phyloP scores from a whole-genome alignment of 495 filamentous ascomycete species.

The Aspergillus saccharolyticus region DNA sequence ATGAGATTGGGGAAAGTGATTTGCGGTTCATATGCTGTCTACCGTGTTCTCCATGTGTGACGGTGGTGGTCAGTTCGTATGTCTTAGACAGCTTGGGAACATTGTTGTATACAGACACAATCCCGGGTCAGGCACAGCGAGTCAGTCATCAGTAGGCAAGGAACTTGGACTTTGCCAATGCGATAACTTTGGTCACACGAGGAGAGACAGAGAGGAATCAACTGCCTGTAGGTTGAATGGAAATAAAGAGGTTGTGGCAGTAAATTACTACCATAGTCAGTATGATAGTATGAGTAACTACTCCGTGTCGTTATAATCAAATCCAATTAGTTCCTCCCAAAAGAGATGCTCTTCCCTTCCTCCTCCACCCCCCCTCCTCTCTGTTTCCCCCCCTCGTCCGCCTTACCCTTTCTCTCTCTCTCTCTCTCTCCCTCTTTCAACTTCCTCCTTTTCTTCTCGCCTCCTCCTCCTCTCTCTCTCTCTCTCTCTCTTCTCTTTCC shows the following conservation, averaged over 20 bases:
- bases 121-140: neutral
- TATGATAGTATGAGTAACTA: no score
- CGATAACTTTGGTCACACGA: neutral
- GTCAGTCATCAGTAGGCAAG: no score
- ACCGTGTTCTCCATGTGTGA: neutral
- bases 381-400: neutral
- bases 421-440: slow-evolving; percentile 6
- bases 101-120: neutral
- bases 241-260: no score
- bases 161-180: no score
- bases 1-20: neutral
- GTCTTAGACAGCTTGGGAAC: neutral
- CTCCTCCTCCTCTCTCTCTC: neutral
- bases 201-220: neutral
- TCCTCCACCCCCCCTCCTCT: neutral
- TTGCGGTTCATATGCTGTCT: neutral
- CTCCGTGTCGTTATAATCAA: no score
- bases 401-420: slow-evolving; percentile 3
- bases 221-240: no score
- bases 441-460: slow-evolving; percentile 6
- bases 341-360: neutral
- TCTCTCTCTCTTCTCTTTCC: neutral
- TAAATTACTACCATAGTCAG: no score
- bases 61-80: neutral
- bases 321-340: neutral